These are phyloP conservation scores for Veloporphyrellus conicus DNA, from an alignment of 1,284 basidiomycete species.

Conservation along the genomic window DNA sequence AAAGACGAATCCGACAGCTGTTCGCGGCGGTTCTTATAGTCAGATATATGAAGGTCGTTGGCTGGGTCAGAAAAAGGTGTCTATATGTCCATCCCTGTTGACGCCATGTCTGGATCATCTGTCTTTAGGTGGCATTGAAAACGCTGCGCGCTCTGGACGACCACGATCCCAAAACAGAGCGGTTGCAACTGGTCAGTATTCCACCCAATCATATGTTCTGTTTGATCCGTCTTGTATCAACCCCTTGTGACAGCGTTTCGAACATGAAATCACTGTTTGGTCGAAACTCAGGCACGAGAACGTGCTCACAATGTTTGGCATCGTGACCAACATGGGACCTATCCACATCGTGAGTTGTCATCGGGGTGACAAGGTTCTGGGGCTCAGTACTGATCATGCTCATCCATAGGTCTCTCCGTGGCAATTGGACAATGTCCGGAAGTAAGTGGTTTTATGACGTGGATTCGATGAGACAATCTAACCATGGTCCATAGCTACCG, in stretches of 20 bases:
- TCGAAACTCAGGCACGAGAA: constrained; percentile 45
- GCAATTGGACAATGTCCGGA: constrained; percentile 53
- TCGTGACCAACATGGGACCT: constrained; percentile 49
- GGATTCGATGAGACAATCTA: not conserved
- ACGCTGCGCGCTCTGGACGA: constrained; percentile 44
- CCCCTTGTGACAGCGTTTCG: constrained; percentile 42
- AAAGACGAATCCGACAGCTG: constrained; percentile 32
- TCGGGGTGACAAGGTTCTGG: not conserved
- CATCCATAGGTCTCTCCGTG: constrained; percentile 51
- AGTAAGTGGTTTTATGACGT: constrained; percentile 31
- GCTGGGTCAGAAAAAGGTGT: constrained; percentile 47
- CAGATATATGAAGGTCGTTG: constrained; percentile 51
- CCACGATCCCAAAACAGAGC: constrained; percentile 38
- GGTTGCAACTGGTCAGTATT: constrained; percentile 30
- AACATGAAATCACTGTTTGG: constrained; percentile 53
- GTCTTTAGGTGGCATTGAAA: constrained; percentile 50
- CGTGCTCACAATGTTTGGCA: constrained; percentile 44
- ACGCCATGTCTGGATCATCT: not conserved
- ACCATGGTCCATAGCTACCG: constrained; percentile 37
- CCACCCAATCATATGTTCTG: not conserved
- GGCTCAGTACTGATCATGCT: constrained; percentile 1
- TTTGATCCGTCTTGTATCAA: not conserved
- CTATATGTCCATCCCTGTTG: not conserved
- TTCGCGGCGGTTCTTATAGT: constrained; percentile 48
- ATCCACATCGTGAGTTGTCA: constrained; percentile 45